A percentile compares a stretch with the other conserved stretches of the same genome.
These are phyloP conservation scores for Aspergillus mulundensis DNA, from an alignment of 495 filamentous ascomycete genomes.

Conservation along the genomic window DNA sequence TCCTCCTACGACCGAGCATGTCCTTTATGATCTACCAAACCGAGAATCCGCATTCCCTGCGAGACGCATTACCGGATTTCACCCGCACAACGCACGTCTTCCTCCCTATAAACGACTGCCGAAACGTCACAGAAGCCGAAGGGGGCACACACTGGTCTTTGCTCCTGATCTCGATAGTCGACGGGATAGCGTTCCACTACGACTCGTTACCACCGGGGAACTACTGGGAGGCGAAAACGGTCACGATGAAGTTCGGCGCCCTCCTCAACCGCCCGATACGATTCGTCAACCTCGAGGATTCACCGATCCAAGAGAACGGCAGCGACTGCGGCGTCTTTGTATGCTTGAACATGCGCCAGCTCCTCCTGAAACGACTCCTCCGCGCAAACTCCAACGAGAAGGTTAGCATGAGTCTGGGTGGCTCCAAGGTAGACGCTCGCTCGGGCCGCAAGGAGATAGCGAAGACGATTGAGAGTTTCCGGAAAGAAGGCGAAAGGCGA, in stretches of 20 bases:
- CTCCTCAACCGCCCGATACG: constrained; percentile 62
- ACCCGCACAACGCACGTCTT: constrained; percentile 85
- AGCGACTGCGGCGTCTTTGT: constrained; percentile 96
- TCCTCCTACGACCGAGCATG: constrained; percentile 90
- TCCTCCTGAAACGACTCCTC: constrained; percentile 80
- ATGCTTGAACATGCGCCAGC: constrained; percentile 84
- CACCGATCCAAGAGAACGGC: constrained; percentile 86
- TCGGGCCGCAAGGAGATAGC: constrained; percentile 83
- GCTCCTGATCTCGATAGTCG: constrained; percentile 81
- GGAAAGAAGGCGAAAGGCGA: constrained; percentile 77
- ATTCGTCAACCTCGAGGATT: constrained; percentile 76
- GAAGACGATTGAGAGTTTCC: constrained; percentile 72
- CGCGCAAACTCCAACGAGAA: constrained; percentile 70
- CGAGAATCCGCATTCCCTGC: constrained; percentile 65
- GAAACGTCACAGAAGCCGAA: constrained; percentile 70
- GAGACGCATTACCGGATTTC: constrained; percentile 60
- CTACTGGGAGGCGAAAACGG: constrained; percentile 62
- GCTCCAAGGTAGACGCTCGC: constrained; percentile 70
- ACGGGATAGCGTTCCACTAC: constrained; percentile 94
- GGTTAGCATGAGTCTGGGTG: constrained; percentile 88
- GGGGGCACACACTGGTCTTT: constrained; percentile 95
- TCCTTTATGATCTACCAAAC: constrained; percentile 88
- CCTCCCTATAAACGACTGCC: constrained; percentile 89
- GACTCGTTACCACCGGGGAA: constrained; percentile 83
- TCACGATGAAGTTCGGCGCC: constrained; percentile 55